Evolutionary conservation across 768 basidiomycete species (phyloP), one percentile per base, ranked within the genome.

Genomic region (Boletus sensibilis): DNA sequence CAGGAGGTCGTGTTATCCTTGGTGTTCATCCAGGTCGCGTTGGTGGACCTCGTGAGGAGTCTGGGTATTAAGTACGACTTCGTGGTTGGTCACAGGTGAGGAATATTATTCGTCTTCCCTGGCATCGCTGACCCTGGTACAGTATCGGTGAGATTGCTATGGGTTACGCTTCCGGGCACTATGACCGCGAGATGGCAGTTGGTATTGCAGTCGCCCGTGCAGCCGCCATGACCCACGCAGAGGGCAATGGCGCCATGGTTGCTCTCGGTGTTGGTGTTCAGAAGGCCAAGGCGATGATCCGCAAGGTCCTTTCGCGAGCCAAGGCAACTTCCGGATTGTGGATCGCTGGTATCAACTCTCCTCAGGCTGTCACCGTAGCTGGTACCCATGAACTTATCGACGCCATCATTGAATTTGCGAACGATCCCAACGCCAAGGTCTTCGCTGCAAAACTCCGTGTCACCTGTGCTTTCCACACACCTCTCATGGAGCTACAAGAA

Each of bases 111-210:
- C 9, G 10, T 41, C n/a, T 52, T 50, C 3, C 2, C 42, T 47
- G 8, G 40, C 37, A 16, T 25, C 34, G 37, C 52, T 71, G 45
- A 64, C 43, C 12, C n/a, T 38, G 43, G 11, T 23, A 52, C 20
- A 64, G 61, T 61, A 58, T 68, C n/a, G 72, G 73, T 29, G 73
- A 75, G 48, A 71, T 75, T 41, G 73, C 70, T 4, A 75, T 74
- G 65, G 66, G 72, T 40, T 75, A 75, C 27, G 72, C 73, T 13
- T 69, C 74, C 2, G 73, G 74, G 11, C 68, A 75, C 23, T 71
- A 71, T 38, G 64, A 74, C 41, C 73, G 66, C 45, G 63, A 73
- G 51, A 73, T 66, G 58, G 64, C 72, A 3, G 33, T 75, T 34
- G 73, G 69, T 37, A 64, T 74, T n/a, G 73, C 73, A 12, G 63